phyloP scores from a whole-genome alignment of 2,329 filamentous ascomycete genomes.

The Xylariaceae sp. region DNA sequence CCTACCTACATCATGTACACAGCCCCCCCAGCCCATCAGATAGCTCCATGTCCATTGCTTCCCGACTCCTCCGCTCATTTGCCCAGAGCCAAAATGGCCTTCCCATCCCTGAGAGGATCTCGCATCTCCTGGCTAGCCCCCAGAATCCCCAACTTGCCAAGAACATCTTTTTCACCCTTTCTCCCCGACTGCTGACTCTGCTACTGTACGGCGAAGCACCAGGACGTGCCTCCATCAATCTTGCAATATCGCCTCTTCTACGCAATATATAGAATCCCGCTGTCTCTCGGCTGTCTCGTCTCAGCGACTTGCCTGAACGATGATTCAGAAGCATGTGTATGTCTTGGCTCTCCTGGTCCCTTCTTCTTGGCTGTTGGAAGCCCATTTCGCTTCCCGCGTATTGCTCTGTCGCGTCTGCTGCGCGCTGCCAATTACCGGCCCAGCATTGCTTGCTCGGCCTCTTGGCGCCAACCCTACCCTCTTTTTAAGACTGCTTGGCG shows the following conservation, averaged over 20 bases:
- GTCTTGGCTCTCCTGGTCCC: constrained; percentile 21
- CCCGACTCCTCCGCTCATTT: too few relatives aligned
- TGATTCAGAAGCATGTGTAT: constrained; percentile 34
- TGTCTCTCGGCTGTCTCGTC: constrained; percentile 24
- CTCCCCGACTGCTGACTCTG: constrained; percentile 12
- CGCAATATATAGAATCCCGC: constrained; percentile 1
- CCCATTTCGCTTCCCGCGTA: background rate
- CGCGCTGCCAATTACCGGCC: constrained; percentile 18
- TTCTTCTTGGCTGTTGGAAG: background rate
- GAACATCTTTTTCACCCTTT: constrained; percentile 30
- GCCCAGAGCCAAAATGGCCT: too few relatives aligned
- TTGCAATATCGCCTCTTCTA: constrained; percentile 9
- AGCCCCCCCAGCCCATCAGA: too few relatives aligned
- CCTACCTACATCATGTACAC: too few relatives aligned
- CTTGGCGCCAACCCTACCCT: constrained; percentile 34
- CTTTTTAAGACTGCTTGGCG: constrained; percentile 32
- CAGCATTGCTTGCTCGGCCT: constrained; percentile 19
- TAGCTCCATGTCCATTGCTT: too few relatives aligned
- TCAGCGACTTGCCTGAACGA: constrained; percentile 27
- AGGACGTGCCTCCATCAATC: constrained; percentile 9
- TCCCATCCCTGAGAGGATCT: too few relatives aligned
- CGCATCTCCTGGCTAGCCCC: too few relatives aligned
- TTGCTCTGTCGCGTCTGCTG: background rate
- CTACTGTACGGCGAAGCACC: constrained; percentile 4
- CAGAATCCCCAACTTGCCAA: constrained; percentile 31